A percentile compares a stretch with the other conserved stretches of the same genome.
phyloP scores from a whole-genome alignment of 331 rosid species.

The Pyrus hybrid region DNA sequence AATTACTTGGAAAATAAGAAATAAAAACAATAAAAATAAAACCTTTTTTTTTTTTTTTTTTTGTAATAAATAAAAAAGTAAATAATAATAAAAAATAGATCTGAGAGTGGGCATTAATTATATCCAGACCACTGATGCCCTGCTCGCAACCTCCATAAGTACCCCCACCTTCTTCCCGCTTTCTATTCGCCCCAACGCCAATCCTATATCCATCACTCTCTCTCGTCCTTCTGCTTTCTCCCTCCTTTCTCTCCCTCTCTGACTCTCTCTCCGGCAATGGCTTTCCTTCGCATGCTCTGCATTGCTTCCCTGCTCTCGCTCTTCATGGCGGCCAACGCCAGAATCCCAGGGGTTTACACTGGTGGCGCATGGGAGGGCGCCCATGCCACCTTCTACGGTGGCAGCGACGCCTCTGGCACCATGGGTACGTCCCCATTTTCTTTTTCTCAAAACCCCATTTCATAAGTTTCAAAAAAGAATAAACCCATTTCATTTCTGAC shows the following conservation, averaged over 20 bases:
- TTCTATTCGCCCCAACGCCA: slow-evolving; percentile 20
- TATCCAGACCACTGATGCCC: neutral
- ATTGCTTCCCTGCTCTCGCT: slow-evolving; percentile 37
- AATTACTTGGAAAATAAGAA: slow-evolving; percentile 10
- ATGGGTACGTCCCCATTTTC: slow-evolving; percentile 51
- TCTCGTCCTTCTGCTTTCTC: neutral
- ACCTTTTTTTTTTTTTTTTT: no score
- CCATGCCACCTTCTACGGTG: slow-evolving; percentile 97
- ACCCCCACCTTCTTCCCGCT: slow-evolving; percentile 44
- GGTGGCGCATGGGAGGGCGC: slow-evolving; percentile 77
- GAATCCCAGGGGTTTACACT: slow-evolving; percentile 67
- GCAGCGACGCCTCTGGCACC: slow-evolving; percentile 94
- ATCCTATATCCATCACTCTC: neutral
- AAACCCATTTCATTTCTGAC: neutral
- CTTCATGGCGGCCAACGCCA: slow-evolving; percentile 31
- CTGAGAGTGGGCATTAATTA: slow-evolving; percentile 21
- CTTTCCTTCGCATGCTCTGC: slow-evolving; percentile 32
- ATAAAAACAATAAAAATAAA: neutral
- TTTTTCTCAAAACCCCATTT: neutral
- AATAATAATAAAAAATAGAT: neutral
- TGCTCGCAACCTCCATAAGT: slow-evolving; percentile 50
- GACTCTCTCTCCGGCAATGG: slow-evolving; percentile 21
- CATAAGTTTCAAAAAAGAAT: neutral
- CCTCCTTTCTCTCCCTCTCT: neutral
- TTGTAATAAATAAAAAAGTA: no score